phyloP scores from a whole-genome alignment of 108 stramenopile genomes.

The Cyclostephanos tholiformis region DNA sequence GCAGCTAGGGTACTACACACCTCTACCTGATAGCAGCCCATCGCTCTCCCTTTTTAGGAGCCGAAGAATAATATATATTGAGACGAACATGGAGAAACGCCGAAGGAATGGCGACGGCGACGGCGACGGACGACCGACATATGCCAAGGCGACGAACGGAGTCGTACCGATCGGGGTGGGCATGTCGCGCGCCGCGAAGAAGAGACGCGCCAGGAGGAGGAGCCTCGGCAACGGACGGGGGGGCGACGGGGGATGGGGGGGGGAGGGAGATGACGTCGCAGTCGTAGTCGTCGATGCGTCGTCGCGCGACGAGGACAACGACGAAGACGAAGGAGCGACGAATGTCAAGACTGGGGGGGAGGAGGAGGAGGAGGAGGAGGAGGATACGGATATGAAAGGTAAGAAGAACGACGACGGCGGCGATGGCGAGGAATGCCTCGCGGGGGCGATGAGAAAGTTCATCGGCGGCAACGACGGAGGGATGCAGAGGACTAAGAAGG shows the following conservation, averaged over 20 bases:
- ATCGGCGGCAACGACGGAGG: not conserved
- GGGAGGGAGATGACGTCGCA: no score
- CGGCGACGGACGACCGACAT: not conserved
- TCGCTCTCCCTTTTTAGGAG: no score
- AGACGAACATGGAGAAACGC: no score
- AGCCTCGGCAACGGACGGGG: slow-evolving; percentile 38
- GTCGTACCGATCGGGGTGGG: slow-evolving; percentile 28
- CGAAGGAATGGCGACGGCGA: not conserved
- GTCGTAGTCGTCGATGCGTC: not conserved
- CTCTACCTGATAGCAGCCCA: no score
- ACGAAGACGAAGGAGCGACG: not conserved
- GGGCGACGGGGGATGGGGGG: not conserved
- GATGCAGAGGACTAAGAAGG: not conserved
- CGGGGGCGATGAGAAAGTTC: not conserved
- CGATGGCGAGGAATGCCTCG: not conserved
- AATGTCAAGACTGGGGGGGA: not conserved
- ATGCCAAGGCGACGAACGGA: not conserved
- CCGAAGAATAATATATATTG: no score
- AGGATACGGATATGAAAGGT: not conserved
- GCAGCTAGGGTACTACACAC: no score
- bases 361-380: slow-evolving; percentile 11
- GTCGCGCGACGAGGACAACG: not conserved
- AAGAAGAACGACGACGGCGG: slow-evolving; percentile 20
- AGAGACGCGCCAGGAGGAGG: slow-evolving; percentile 81
- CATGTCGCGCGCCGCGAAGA: slow-evolving; percentile 80